A percentile compares a stretch with the other conserved stretches of the same genome.
phyloP scores from a whole-genome alignment of 2,329 filamentous ascomycete genomes.

The Penicillium corylophilum region DNA sequence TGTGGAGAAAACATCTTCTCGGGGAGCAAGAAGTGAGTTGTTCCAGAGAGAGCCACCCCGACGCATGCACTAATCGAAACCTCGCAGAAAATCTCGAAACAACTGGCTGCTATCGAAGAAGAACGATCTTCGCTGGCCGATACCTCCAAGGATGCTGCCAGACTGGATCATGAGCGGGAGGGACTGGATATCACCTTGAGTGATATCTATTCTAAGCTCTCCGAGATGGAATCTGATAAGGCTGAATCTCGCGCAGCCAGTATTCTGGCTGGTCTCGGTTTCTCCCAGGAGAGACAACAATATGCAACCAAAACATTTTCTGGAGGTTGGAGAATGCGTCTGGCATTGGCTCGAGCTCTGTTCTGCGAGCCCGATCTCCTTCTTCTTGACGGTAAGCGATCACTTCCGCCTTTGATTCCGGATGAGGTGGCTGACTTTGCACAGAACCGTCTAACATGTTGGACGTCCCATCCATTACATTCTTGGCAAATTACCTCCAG shows the following conservation, averaged over 20 bases:
- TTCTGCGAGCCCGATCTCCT: slow-evolving; percentile 97
- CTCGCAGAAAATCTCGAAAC: slow-evolving; percentile 68
- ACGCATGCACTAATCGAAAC: not conserved
- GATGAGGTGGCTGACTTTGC: slow-evolving; percentile 18
- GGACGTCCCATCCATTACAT: slow-evolving; percentile 99
- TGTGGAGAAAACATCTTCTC: slow-evolving; percentile 95
- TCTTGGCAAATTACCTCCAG: slow-evolving; percentile 93
- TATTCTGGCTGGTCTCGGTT: slow-evolving; percentile 94
- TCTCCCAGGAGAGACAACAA: slow-evolving; percentile 89
- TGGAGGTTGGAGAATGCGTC: slow-evolving; percentile 98
- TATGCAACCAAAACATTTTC: slow-evolving; percentile 96
- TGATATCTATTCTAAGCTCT: slow-evolving; percentile 86
- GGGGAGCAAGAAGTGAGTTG: slow-evolving; percentile 74
- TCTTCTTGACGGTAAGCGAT: slow-evolving; percentile 70
- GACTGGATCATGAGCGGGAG: slow-evolving; percentile 82
- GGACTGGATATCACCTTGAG: slow-evolving; percentile 85
- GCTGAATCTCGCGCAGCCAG: slow-evolving; percentile 92
- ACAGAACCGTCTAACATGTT: slow-evolving; percentile 98
- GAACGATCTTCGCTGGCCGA: slow-evolving; percentile 81
- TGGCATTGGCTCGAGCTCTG: slow-evolving; percentile 88
- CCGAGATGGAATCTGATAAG: slow-evolving; percentile 99
- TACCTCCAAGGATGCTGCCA: slow-evolving; percentile 83
- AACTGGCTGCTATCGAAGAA: slow-evolving; percentile 73
- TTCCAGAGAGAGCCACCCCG: not conserved
- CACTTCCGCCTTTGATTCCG: not conserved